Evolutionary conservation across 2,329 filamentous ascomycete species (phyloP).

Genomic region (Xylaria sp.): DNA sequence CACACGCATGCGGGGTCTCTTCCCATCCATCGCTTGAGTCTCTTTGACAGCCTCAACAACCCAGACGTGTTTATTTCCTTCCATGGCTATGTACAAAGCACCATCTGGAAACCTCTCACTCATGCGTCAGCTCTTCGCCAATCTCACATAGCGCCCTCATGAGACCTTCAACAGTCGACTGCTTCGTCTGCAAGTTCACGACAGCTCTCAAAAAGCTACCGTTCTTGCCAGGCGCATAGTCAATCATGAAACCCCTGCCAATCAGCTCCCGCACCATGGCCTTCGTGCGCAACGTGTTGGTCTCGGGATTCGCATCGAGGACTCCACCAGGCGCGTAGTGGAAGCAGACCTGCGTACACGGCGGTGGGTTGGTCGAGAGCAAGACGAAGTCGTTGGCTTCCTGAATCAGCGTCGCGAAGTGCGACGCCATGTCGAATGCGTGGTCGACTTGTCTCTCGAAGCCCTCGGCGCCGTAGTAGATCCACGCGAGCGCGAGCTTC

Average conservation of each 20-base stretch:
- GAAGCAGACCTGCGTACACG: slow-evolving; percentile 92
- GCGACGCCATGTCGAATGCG: slow-evolving; percentile 65
- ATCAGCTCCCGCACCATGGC: slow-evolving; percentile 46
- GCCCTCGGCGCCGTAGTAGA: slow-evolving; percentile 76
- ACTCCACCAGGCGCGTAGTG: slow-evolving; percentile 64
- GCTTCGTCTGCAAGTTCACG: slow-evolving; percentile 51
- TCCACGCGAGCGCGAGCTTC: slow-evolving; percentile 84
- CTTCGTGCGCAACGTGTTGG: slow-evolving; percentile 47
- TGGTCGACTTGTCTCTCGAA: slow-evolving; percentile 65
- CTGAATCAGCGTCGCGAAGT: slow-evolving; percentile 59
- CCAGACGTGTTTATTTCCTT: too few species aligned
- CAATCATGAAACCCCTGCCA: slow-evolving; percentile 52
- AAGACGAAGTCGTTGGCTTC: slow-evolving; percentile 58
- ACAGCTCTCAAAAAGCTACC: slow-evolving; percentile 57
- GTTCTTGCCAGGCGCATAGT: slow-evolving; percentile 52
- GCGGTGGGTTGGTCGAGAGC: slow-evolving; percentile 70
- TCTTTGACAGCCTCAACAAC: too few species aligned
- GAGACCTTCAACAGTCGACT: slow-evolving; percentile 41
- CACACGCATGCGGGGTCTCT: too few species aligned
- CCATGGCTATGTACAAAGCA: background rate
- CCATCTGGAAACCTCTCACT: background rate
- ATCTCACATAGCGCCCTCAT: slow-evolving; percentile 28
- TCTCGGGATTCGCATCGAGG: slow-evolving; percentile 38
- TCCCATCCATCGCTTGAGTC: too few species aligned
- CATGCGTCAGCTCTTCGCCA: slow-evolving; percentile 23